Evolutionary conservation across 2,329 filamentous ascomycete species (phyloP).

Genomic region (Alternaria panax): DNA sequence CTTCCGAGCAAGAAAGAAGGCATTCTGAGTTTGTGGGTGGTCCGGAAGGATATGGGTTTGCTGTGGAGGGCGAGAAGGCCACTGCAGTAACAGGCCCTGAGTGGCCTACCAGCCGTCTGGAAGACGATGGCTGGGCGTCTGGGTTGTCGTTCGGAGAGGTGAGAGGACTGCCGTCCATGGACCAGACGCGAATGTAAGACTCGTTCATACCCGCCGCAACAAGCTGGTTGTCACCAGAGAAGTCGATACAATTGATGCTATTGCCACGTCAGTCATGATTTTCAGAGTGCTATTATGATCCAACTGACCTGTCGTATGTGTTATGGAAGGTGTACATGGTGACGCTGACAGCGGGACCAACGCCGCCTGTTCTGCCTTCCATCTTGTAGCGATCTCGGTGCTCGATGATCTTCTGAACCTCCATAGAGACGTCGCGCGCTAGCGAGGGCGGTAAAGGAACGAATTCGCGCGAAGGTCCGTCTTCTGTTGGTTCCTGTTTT

Average conservation of each 20-base stretch:
- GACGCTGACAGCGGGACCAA: constrained; percentile 83
- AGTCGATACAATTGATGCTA: constrained; percentile 91
- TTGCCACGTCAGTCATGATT: neutral
- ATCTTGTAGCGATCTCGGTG: constrained; percentile 92
- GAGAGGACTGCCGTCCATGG: constrained; percentile 83
- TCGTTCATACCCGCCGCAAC: constrained; percentile 90
- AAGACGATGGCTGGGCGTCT: constrained; percentile 68
- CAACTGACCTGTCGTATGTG: constrained; percentile 81
- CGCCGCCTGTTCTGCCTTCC: constrained; percentile 80
- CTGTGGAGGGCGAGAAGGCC: constrained; percentile 79
- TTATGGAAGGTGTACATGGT: constrained; percentile 99
- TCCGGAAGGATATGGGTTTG: constrained; percentile 55
- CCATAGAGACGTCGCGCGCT: constrained; percentile 88
- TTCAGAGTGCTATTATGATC: neutral
- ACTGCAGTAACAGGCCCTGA: constrained; percentile 88
- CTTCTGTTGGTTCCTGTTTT: constrained; percentile 88
- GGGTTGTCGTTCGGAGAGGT: constrained; percentile 67
- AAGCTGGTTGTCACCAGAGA: constrained; percentile 87
- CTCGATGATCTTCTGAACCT: constrained; percentile 92
- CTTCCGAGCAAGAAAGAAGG: constrained; percentile 85
- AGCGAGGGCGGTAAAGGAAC: constrained; percentile 88
- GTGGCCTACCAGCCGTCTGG: constrained; percentile 82
- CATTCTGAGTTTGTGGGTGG: constrained; percentile 72
- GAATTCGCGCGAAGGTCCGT: constrained; percentile 78
- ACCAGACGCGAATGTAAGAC: constrained; percentile 96